These are phyloP conservation scores for Podospora sp. DNA, from an alignment of 495 filamentous ascomycete genomes.

Conservation along the genomic window DNA sequence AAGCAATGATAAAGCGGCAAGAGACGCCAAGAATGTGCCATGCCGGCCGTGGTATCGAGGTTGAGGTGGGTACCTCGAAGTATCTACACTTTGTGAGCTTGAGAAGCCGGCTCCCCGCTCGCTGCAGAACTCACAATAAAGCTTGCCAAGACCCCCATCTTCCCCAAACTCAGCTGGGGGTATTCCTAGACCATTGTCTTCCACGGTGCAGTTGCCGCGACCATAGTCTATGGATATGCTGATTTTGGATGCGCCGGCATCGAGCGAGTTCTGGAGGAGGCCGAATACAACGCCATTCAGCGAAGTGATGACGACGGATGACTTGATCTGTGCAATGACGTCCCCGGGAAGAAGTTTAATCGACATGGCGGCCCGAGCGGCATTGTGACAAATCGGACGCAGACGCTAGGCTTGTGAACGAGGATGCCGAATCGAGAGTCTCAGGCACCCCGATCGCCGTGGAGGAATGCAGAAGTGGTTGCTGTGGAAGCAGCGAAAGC, in stretches of 20 bases:
- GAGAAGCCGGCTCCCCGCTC: background rate
- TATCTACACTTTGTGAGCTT: constrained; percentile 54
- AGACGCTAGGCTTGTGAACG: background rate
- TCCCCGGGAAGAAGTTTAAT: constrained; percentile 75
- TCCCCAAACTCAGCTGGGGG: constrained; percentile 67
- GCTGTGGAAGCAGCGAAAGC: background rate
- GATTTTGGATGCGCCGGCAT: constrained; percentile 73
- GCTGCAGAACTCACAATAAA: constrained; percentile 61
- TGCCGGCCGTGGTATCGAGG: constrained; percentile 63
- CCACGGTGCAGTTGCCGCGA: constrained; percentile 78
- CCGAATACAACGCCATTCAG: constrained; percentile 73
- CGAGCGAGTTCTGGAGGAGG: constrained; percentile 83
- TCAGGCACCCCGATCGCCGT: background rate
- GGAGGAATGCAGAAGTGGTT: background rate
- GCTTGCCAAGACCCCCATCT: constrained; percentile 72
- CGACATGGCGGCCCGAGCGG: constrained; percentile 45
- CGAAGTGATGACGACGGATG: constrained; percentile 74
- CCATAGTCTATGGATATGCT: constrained; percentile 72
- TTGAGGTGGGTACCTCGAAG: constrained; percentile 66
- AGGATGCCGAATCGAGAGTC: background rate
- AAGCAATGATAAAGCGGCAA: constrained; percentile 75
- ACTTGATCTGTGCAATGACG: constrained; percentile 84
- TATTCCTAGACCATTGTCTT: constrained; percentile 88
- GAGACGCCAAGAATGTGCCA: constrained; percentile 76
- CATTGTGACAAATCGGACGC: constrained; percentile 1